Evolutionary conservation across 2,329 filamentous ascomycete species (phyloP).

Genomic region (Arthrobotrys megalospora): DNA sequence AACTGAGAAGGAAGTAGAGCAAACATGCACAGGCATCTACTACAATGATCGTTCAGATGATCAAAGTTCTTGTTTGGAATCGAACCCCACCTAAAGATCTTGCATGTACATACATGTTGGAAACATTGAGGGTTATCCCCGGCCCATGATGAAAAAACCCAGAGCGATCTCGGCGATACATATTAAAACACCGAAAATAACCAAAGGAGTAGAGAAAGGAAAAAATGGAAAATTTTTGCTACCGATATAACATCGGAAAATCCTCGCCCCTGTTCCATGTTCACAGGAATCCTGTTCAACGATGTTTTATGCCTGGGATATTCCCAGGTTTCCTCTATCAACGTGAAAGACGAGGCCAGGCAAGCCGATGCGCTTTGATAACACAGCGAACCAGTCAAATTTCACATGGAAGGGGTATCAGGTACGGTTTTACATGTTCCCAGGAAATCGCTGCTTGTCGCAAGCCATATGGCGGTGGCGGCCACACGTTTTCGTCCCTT

Average conservation of each 20-base stretch:
- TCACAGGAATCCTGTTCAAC: slow-evolving; percentile 15
- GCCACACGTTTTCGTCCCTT: slow-evolving; percentile 33
- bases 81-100: slow-evolving; percentile 1
- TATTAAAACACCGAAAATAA: slow-evolving; percentile 12
- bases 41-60: slow-evolving; percentile 11
- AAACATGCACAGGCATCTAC: slow-evolving; percentile 13
- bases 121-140: slow-evolving; percentile 4
- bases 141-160: neutral
- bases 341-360: slow-evolving; percentile 37
- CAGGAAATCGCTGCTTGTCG: slow-evolving; percentile 41
- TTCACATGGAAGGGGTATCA: slow-evolving; percentile 14
- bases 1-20: neutral
- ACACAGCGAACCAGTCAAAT: slow-evolving; percentile 16
- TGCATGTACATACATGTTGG: slow-evolving; percentile 35
- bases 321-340: slow-evolving; percentile 20
- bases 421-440: slow-evolving; percentile 20
- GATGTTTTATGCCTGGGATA: slow-evolving; percentile 23
- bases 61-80: neutral
- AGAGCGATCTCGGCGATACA: slow-evolving; percentile 46
- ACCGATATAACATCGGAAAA: slow-evolving; percentile 12
- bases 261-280: slow-evolving; percentile 33
- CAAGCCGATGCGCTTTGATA: slow-evolving; percentile 33
- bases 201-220: slow-evolving; percentile 1
- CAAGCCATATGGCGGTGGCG: slow-evolving; percentile 53
- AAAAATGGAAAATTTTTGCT: neutral